These are phyloP conservation scores for Castanea mollissima DNA, from an alignment of 306 rosid genomes.

Conservation along the genomic window DNA sequence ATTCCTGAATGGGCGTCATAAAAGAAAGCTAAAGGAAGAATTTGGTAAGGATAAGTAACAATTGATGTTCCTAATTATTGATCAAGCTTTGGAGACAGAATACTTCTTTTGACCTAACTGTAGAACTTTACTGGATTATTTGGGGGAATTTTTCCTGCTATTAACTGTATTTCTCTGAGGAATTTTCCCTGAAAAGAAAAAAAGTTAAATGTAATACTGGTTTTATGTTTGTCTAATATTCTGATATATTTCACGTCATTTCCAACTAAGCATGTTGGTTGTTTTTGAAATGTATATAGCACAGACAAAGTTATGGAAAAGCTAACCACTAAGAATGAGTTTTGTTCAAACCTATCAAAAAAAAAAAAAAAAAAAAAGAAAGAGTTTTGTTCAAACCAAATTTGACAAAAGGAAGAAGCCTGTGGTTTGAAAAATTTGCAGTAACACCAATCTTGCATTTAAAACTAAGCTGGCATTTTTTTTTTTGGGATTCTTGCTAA, in stretches of 20 bases:
- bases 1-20: slow-evolving; percentile 72
- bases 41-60: slow-evolving; percentile 56
- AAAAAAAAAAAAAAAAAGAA: too few relatives aligned
- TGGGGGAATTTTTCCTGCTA: neutral
- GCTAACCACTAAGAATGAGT: neutral
- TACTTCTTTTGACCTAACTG: slow-evolving; percentile 1
- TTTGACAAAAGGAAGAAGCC: neutral
- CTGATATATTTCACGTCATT: neutral
- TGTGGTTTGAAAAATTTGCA: neutral
- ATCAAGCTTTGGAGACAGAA: slow-evolving; percentile 7
- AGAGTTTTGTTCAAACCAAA: neutral
- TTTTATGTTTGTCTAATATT: neutral
- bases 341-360: neutral
- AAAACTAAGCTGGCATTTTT: neutral
- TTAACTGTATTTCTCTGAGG: slow-evolving; percentile 8
- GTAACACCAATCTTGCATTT: neutral
- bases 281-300: neutral
- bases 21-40: slow-evolving; percentile 79
- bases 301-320: neutral
- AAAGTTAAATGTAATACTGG: neutral
- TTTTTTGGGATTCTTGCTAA: neutral
- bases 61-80: slow-evolving; percentile 14
- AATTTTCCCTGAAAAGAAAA: neutral
- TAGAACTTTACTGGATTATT: neutral
- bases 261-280: neutral